Percentiles rank a stretch among this genome's conserved stretches.
These are phyloP conservation scores for Ustilago esculenta DNA, from an alignment of 1,284 basidiomycete genomes.

Conservation along the genomic window DNA sequence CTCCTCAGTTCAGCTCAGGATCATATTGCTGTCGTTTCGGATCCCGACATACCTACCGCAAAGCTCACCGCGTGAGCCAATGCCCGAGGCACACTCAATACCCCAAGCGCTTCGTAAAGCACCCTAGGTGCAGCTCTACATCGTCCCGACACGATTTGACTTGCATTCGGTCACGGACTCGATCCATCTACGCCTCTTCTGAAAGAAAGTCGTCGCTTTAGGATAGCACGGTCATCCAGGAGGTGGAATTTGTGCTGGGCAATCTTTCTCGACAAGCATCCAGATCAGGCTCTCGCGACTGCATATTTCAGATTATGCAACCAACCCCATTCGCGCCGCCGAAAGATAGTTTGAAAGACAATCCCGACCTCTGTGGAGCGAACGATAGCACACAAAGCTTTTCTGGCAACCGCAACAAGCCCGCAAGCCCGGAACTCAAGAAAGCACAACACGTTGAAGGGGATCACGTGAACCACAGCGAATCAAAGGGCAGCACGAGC, in stretches of 20 bases:
- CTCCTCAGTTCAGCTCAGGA: too few relatives aligned
- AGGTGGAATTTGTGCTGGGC: too few relatives aligned
- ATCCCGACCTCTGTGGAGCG: background rate
- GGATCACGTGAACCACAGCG: conserved; percentile 3
- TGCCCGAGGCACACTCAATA: too few relatives aligned
- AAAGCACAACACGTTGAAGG: too few relatives aligned
- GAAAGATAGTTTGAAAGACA: conserved; percentile 7
- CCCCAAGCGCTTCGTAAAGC: too few relatives aligned
- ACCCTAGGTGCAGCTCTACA: too few relatives aligned
- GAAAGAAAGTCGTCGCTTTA: too few relatives aligned
- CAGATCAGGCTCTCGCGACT: background rate
- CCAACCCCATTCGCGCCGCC: conserved; percentile 1
- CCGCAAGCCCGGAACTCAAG: background rate
- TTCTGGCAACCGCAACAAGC: background rate
- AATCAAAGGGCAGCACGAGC: background rate
- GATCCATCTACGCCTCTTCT: too few relatives aligned
- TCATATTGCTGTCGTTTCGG: too few relatives aligned
- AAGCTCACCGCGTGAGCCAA: too few relatives aligned
- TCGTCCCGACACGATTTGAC: background rate
- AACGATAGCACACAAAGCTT: background rate
- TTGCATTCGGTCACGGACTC: background rate
- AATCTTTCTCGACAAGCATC: background rate
- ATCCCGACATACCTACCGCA: too few relatives aligned
- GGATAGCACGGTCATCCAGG: too few relatives aligned
- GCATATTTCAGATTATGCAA: conserved; percentile 1